Evolutionary conservation across 2,329 filamentous ascomycete species (phyloP).

Genomic region (Grosmannia penicillata): DNA sequence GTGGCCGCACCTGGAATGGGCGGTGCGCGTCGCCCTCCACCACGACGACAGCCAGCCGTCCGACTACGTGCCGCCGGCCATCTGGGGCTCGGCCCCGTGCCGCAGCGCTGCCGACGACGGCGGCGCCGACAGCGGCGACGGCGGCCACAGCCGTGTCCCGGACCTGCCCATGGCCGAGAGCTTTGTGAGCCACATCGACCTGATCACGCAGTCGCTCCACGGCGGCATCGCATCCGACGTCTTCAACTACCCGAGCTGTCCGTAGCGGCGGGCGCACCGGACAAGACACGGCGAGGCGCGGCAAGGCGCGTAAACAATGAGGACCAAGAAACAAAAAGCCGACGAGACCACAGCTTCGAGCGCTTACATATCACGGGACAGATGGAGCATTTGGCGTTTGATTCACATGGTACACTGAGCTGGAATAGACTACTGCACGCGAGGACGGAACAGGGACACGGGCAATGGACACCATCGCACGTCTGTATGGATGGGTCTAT

Average conservation of each 20-base stretch:
- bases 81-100: conserved; percentile 40
- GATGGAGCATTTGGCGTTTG: too few relatives aligned
- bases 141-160: conserved; percentile 18
- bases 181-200: conserved; percentile 30
- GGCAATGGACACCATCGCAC: too few relatives aligned
- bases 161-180: conserved; percentile 20
- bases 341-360: too few relatives aligned
- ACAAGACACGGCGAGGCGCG: too few relatives aligned
- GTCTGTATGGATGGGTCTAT: too few relatives aligned
- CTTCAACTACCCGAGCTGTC: background rate
- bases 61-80: conserved; percentile 34
- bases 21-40: conserved; percentile 42
- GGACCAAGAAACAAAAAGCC: too few relatives aligned
- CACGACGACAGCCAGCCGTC: conserved; percentile 31
- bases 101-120: conserved; percentile 21
- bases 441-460: too few relatives aligned
- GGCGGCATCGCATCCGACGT: conserved; percentile 1
- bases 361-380: too few relatives aligned
- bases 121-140: conserved; percentile 11
- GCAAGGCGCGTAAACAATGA: too few relatives aligned
- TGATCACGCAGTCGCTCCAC: conserved; percentile 23
- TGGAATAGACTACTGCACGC: too few relatives aligned
- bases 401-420: too few relatives aligned
- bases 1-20: conserved; percentile 49
- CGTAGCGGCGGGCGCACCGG: too few relatives aligned